These are phyloP conservation scores for Neurospora pannonica DNA, from an alignment of 495 filamentous ascomycete genomes.

Conservation along the genomic window DNA sequence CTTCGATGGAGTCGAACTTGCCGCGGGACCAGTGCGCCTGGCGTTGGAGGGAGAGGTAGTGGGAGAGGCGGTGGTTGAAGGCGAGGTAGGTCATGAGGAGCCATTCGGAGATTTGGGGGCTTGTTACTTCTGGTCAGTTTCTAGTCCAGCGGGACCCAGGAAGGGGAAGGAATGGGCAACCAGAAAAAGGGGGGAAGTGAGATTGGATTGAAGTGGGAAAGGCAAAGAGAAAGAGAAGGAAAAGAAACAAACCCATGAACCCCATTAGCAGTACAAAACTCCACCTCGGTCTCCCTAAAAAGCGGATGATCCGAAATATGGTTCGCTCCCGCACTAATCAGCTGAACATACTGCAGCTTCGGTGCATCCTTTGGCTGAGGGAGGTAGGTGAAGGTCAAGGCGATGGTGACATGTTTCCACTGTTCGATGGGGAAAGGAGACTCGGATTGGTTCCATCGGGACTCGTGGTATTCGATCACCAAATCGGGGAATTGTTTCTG, in stretches of 20 bases:
- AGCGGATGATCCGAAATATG: conserved; percentile 53
- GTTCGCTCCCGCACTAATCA: conserved; percentile 67
- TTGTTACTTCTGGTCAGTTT: too few species aligned
- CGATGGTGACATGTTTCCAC: conserved; percentile 53
- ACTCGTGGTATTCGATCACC: conserved; percentile 27
- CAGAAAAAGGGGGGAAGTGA: too few species aligned
- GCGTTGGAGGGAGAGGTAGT: conserved; percentile 24
- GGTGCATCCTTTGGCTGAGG: conserved; percentile 34
- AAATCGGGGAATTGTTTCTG: conserved; percentile 41
- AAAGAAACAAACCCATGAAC: conserved; percentile 48
- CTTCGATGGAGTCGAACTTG: conserved; percentile 24
- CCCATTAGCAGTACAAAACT: conserved; percentile 63
- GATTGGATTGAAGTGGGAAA: too few species aligned
- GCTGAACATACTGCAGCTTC: conserved; percentile 63
- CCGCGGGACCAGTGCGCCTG: conserved; percentile 39
- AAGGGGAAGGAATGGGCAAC: too few species aligned
- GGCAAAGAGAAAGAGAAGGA: background rate
- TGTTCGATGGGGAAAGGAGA: conserved; percentile 25
- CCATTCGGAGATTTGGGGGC: conserved; percentile 80
- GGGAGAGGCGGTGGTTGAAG: conserved; percentile 32
- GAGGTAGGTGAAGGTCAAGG: conserved; percentile 49
- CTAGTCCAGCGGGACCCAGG: too few species aligned
- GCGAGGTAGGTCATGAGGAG: conserved; percentile 43
- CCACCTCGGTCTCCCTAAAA: conserved; percentile 52
- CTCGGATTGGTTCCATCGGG: conserved; percentile 1